Conservation (phyloP, 1,284 basidiomycete species). For the Pascua sp. region DNA sequence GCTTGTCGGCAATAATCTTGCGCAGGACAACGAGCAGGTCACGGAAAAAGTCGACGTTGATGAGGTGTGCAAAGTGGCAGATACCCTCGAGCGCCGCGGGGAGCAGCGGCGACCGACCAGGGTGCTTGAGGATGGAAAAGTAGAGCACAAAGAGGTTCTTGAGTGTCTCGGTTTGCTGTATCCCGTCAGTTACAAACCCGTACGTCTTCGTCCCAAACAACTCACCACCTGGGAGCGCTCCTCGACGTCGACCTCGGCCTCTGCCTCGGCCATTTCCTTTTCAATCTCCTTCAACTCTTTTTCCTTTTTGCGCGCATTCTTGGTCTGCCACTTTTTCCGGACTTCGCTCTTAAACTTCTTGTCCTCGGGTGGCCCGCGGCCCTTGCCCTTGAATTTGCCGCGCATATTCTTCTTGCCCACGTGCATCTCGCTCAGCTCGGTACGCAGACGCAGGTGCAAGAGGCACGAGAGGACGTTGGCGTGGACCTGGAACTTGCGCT, state of each 20-base stretch:
- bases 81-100: constrained; percentile 88
- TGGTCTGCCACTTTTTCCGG: constrained; percentile 69
- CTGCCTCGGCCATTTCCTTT: constrained; percentile 87
- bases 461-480: constrained; percentile 84
- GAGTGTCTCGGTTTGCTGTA: constrained; percentile 92
- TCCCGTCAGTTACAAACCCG: neutral
- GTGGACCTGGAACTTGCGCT: constrained; percentile 83
- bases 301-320: constrained; percentile 73
- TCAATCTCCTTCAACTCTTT: constrained; percentile 82
- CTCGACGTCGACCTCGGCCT: constrained; percentile 89
- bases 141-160: constrained; percentile 97
- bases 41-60: constrained; percentile 98
- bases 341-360: constrained; percentile 62
- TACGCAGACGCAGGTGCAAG: constrained; percentile 79
- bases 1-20: constrained; percentile 61
- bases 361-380: constrained; percentile 58
- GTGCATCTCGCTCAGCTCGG: constrained; percentile 64
- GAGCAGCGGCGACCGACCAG: constrained; percentile 74
- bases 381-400: constrained; percentile 44
- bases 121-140: constrained; percentile 90
- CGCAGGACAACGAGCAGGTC: constrained; percentile 87
- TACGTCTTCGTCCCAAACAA: constrained; percentile 10
- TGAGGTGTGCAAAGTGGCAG: constrained; percentile 87
- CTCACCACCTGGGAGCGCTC: constrained; percentile 76
- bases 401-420: constrained; percentile 50